phyloP scores from a whole-genome alignment of 73 alveolate genomes.

The Paramecium octaurelia region DNA sequence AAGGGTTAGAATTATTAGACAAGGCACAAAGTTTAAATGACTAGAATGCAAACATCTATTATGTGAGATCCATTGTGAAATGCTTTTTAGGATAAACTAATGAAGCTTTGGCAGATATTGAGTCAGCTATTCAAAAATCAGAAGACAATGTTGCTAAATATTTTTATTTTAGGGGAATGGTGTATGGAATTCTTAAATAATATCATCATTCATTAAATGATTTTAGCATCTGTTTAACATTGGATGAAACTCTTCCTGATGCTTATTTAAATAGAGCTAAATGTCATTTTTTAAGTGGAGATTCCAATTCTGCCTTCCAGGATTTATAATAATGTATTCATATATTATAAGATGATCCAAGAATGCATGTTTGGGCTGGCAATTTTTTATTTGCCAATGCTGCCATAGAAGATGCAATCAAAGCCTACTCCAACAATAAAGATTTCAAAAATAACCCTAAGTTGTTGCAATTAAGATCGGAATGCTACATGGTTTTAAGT shows the following conservation, averaged over 20 bases:
- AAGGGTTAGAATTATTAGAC: conserved; percentile 48
- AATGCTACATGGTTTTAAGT: conserved; percentile 52
- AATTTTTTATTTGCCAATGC: conserved; percentile 60
- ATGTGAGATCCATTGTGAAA: conserved; percentile 61
- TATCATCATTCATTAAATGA: conserved; percentile 58
- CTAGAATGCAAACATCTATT: conserved; percentile 55
- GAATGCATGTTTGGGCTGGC: conserved; percentile 70
- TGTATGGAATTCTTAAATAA: conserved; percentile 47
- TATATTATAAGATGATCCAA: conserved; percentile 58
- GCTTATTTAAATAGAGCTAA: conserved; percentile 65
- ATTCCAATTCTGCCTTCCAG: conserved; percentile 52
- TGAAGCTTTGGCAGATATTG: conserved; percentile 62
- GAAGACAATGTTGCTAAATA: conserved; percentile 69
- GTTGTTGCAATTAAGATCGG: conserved; percentile 46
- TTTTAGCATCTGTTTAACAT: conserved; percentile 52
- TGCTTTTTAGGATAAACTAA: conserved; percentile 28
- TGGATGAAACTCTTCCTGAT: conserved; percentile 64
- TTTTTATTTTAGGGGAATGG: conserved; percentile 62
- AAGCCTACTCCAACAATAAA: conserved; percentile 59
- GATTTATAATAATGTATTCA: conserved; percentile 56
- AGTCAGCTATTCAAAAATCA: conserved; percentile 62
- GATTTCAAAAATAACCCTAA: conserved; percentile 43
- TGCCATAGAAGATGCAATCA: conserved; percentile 66
- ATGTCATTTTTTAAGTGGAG: conserved; percentile 56
- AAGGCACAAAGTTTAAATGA: conserved; percentile 50